Evolutionary conservation across 192 early-diverging fungal species (phyloP), one percentile per base, ranked within the genome.

Genomic region (Linnemannia elongata): DNA sequence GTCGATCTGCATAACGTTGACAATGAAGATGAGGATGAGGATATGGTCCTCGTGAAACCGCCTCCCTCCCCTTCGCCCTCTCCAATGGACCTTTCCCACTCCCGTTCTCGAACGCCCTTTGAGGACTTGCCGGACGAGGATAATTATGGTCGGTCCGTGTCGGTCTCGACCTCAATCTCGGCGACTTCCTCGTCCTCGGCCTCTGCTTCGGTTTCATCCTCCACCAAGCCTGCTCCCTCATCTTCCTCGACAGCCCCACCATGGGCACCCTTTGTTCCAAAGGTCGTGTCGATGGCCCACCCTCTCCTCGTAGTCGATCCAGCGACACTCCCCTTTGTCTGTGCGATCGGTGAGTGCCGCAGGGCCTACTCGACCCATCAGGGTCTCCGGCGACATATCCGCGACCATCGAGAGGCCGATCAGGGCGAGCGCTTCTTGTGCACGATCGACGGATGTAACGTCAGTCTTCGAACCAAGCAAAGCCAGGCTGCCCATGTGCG

Each of bases 391-490:
- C 35, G 72, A n/a, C 85, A 87, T 44, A 78, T 81, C 66, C 79
- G 76, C 6, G 80, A 87, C 17, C 85, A 87, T 76, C 55, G 72
- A 22, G 84, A 86, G 35, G 42, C 75, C 27, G 79, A 77, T 74
- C 63, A 72, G 22, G 73, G 84, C 20, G 79, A 81, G 27, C 54
- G 79, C 2, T 81, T 60, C 44, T 44, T 63, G 1, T 87, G 85
- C 54, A 78, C 80, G 18, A 45, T 87, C 9, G 79, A 79, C 20
- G 85, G 79, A 9, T 87, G 85, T 75, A 42, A 49, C 30, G 76
- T 81, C 60, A 78, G 54, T 22, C 72, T 87, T 7, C 70, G 79
- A 7, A 81, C 85, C 30, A 81, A 87, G 42, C 85, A 87, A 38
- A 81, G 75, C 35, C 80, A 74, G 57, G 63, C 75, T 0, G 85